These are phyloP conservation scores for Porcisia deanei DNA, from an alignment of 208 protist genomes.

Conservation along the genomic window DNA sequence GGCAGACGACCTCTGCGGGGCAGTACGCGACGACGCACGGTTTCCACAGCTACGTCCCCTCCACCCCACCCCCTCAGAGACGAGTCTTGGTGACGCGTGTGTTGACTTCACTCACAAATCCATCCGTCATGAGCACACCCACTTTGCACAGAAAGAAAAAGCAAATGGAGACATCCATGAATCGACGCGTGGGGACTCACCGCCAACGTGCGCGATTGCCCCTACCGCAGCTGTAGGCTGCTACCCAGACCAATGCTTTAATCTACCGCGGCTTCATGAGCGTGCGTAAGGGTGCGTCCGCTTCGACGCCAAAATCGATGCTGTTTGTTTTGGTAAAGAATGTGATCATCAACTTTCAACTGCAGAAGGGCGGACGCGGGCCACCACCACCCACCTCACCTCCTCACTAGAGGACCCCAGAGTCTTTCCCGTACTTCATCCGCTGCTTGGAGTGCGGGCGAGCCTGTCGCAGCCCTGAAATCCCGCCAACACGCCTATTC, in stretches of 20 bases:
- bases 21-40: not conserved
- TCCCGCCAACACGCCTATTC: conserved; percentile 74
- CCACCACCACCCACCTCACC: not conserved
- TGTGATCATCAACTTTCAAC: not conserved
- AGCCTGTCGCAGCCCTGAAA: conserved; percentile 70
- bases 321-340: not conserved
- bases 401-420: conserved; percentile 25
- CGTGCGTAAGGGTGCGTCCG: not conserved
- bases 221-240: not conserved
- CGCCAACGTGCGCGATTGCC: not conserved
- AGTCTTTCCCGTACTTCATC: conserved; percentile 87
- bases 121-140: not conserved
- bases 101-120: not conserved
- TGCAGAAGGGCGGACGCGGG: not conserved
- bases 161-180: not conserved
- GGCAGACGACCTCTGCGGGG: no score
- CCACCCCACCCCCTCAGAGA: no score
- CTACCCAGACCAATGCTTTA: not conserved
- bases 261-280: not conserved
- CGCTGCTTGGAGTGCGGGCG: conserved; percentile 66
- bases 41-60: not conserved
- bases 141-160: not conserved
- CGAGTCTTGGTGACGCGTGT: not conserved
- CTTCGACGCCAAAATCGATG: not conserved
- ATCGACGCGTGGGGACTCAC: not conserved